Evolutionary conservation across 768 basidiomycete genomes (phyloP), one percentile per base, ranked within the genome.

Genomic region (Exsudoporus frostii): DNA sequence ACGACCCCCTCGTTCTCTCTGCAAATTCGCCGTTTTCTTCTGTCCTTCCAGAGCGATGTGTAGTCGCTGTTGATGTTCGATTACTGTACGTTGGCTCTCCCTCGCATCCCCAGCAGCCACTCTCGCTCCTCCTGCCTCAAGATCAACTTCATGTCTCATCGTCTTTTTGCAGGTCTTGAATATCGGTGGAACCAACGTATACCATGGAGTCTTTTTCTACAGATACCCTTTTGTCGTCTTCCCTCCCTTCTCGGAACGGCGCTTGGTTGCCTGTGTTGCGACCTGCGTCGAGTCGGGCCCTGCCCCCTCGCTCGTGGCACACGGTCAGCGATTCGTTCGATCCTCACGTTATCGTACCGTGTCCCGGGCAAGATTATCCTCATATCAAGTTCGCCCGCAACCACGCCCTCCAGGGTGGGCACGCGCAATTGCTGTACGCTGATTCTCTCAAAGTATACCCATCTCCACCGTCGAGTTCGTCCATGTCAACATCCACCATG

Each of bases 151-250:
- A 17, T 22, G 0, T 25, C 33, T 17, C 38, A 45, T 34, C 15
- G 10, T 33, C 17, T 56, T 51, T 54, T 53, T 60, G 6, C 42
- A 69, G 69, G 58, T 67, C 60, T 69, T 71, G 67, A 64, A 65
- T 69, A 61, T 65, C 57, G 63, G 54, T 64, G 55, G 57, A 67
- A 65, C 55, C 53, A 58, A 57, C 60, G 64, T 61, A 69, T 67
- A 69, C 65, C 65, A 69, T 69, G 68, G 67, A 64, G 53, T 50
- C 51, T 37, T 62, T 53, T 48, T 50, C 69, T 50, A n/a, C 65
- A 65, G 60, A 71, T 62, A 60, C 69, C 64, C 64, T 58, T 15
- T 52, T 49, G 37, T 56, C 64, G 24, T 50, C 63, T 24, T 47
- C 60, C 27, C 48, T 54, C 36, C 47, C 57, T 20, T 29, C 55